Evolutionary conservation across 1,139 yeast species (phyloP).

Genomic region (Magnusiomyces suaveolens): DNA sequence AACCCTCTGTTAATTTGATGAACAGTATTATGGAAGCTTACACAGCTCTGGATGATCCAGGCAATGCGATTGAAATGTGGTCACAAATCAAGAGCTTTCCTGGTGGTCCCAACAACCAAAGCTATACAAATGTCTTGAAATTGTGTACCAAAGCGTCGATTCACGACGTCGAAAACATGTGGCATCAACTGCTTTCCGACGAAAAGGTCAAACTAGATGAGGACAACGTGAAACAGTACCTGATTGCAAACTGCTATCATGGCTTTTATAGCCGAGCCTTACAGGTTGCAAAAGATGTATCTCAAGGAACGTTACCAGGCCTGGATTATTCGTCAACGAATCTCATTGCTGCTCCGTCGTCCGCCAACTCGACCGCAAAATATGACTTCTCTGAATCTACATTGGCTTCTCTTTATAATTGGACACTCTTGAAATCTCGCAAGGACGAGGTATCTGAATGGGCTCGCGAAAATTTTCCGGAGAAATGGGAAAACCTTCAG

Average conservation of each 20-base stretch:
- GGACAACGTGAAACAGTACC: constrained; percentile 50
- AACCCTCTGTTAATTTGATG: constrained; percentile 48
- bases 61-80: constrained; percentile 54
- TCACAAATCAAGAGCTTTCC: constrained; percentile 48
- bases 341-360: neutral
- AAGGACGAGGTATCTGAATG: constrained; percentile 44
- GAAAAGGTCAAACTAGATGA: constrained; percentile 46
- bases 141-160: constrained; percentile 53
- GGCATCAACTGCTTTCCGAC: constrained; percentile 49
- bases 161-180: constrained; percentile 51
- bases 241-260: constrained; percentile 66
- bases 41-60: constrained; percentile 50
- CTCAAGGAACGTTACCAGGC: constrained; percentile 13
- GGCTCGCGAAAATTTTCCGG: constrained; percentile 41
- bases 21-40: constrained; percentile 62
- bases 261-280: constrained; percentile 55
- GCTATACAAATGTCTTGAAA: constrained; percentile 64
- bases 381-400: constrained; percentile 40
- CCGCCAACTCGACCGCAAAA: neutral
- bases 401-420: constrained; percentile 50
- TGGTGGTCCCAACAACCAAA: constrained; percentile 48
- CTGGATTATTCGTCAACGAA: neutral
- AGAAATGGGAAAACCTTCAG: constrained; percentile 41
- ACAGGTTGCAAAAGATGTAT: constrained; percentile 42
- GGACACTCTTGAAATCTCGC: constrained; percentile 43